phyloP scores from a whole-genome alignment of 2,329 filamentous ascomycete genomes.

The Aspergillus niger region DNA sequence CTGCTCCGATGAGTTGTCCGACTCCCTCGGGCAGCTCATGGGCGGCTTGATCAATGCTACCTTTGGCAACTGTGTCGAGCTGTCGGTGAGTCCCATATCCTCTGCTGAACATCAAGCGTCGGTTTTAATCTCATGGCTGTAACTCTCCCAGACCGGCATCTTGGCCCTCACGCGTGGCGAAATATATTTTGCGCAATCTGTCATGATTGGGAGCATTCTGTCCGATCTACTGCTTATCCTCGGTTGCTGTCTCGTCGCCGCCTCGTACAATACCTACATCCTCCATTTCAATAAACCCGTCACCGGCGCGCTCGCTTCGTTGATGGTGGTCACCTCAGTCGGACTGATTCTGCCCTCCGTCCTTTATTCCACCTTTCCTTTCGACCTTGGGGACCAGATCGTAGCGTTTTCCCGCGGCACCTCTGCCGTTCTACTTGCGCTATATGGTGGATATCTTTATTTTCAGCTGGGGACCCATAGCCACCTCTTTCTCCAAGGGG shows the following conservation, averaged over 20 bases:
- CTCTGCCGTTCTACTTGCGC: conserved; percentile 66
- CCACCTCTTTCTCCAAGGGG: conserved; percentile 60
- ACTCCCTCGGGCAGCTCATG: conserved; percentile 56
- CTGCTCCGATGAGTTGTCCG: conserved; percentile 58
- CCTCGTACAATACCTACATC: conserved; percentile 66
- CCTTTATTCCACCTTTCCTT: conserved; percentile 61
- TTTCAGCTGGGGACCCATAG: conserved; percentile 73
- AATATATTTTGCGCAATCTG: conserved; percentile 85
- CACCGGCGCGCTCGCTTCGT: conserved; percentile 51
- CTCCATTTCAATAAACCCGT: conserved; percentile 51
- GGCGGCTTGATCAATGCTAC: conserved; percentile 61
- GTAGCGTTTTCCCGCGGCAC: conserved; percentile 70
- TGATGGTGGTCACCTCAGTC: conserved; percentile 69
- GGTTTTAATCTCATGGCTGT: not conserved
- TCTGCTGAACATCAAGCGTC: not conserved
- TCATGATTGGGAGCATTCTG: conserved; percentile 86
- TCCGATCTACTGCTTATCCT: conserved; percentile 80
- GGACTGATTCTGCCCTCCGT: conserved; percentile 72
- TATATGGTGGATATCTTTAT: conserved; percentile 69
- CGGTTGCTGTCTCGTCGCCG: conserved; percentile 71
- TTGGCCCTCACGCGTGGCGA: conserved; percentile 77
- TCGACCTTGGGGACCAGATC: conserved; percentile 53
- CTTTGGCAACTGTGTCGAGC: conserved; percentile 61
- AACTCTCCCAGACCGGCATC: conserved; percentile 63
- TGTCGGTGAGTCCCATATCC: conserved; percentile 60